Conservation (phyloP, 352 stramenopile species). For the Globisporangium spinosum region DNA sequence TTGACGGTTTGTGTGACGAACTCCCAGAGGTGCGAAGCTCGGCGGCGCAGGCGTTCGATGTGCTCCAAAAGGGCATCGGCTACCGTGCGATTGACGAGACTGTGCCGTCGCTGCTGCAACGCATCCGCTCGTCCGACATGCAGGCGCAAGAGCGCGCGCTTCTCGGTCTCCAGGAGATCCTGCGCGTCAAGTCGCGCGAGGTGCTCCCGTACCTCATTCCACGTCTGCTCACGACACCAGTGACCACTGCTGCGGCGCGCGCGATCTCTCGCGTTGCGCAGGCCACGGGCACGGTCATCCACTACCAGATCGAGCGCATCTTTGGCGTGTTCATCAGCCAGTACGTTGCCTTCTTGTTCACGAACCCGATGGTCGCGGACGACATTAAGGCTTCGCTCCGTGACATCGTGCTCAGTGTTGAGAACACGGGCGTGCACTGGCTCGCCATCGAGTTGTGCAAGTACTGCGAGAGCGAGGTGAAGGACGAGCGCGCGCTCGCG, state of each 20-base stretch:
- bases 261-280: constrained; percentile 92
- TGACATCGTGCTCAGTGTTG: constrained; percentile 78
- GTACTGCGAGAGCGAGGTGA: constrained; percentile 91
- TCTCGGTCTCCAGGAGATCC: constrained; percentile 96
- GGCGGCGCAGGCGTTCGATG: constrained; percentile 96
- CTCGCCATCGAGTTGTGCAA: constrained; percentile 94
- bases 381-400: constrained; percentile 77
- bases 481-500: constrained; percentile 81
- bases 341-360: constrained; percentile 47
- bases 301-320: constrained; percentile 95
- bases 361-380: constrained; percentile 39
- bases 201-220: constrained; percentile 97
- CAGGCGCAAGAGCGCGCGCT: constrained; percentile 87
- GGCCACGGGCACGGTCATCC: constrained; percentile 91
- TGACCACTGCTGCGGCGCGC: constrained; percentile 87
- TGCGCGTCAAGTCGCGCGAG: constrained; percentile 94
- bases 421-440: constrained; percentile 91
- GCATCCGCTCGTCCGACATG: constrained; percentile 77
- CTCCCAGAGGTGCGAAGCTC: constrained; percentile 86
- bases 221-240: constrained; percentile 90
- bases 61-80: constrained; percentile 94
- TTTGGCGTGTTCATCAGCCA: constrained; percentile 83
- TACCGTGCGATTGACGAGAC: constrained; percentile 96
- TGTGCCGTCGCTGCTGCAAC: constrained; percentile 94
- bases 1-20: constrained; percentile 97